A percentile compares a stretch with the other conserved stretches of the same genome.
These are phyloP conservation scores for Vaccinium darrowii DNA, from an alignment of 148 eudicot genomes.

Conservation along the genomic window DNA sequence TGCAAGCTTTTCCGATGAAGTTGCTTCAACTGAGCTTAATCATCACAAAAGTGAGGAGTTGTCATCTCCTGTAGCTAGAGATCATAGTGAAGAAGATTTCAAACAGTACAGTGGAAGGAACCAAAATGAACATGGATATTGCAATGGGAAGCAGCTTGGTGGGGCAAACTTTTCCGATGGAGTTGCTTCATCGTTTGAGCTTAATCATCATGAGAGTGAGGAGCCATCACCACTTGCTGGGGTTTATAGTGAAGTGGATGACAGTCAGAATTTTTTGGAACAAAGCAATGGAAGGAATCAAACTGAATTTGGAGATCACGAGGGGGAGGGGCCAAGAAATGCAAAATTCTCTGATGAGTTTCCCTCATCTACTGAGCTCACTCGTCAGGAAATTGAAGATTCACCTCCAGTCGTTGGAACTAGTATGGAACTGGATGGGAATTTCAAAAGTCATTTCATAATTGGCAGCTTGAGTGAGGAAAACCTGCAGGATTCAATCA, in stretches of 20 bases:
- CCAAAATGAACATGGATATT: constrained; percentile 1
- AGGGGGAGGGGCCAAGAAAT: constrained; percentile 12
- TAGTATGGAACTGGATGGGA: constrained; percentile 14
- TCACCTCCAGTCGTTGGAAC: constrained; percentile 20
- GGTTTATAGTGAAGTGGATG: constrained; percentile 25
- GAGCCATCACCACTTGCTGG: constrained; percentile 24
- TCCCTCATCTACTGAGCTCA: constrained; percentile 18
- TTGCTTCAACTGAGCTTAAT: constrained; percentile 16
- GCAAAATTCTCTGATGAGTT: neutral
- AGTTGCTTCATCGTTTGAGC: constrained; percentile 11
- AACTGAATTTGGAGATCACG: constrained; percentile 11
- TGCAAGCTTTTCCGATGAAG: constrained; percentile 11
- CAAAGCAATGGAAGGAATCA: constrained; percentile 13
- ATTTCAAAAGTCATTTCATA: constrained; percentile 13
- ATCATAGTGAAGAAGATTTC: constrained; percentile 20
- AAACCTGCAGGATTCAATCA: constrained; percentile 17
- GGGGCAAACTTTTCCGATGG: constrained; percentile 5
- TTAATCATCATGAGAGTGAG: constrained; percentile 13
- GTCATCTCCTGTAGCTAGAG: constrained; percentile 22
- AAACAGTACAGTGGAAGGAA: neutral
- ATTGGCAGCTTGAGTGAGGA: constrained; percentile 23
- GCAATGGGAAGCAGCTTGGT: constrained; percentile 22
- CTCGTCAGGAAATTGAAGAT: constrained; percentile 22
- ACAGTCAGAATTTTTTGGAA: constrained; percentile 6
- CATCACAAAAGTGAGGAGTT: constrained; percentile 17